These are phyloP conservation scores for Symbiodinium pilosum DNA, from an alignment of 73 alveolate species.

Conservation along the genomic window DNA sequence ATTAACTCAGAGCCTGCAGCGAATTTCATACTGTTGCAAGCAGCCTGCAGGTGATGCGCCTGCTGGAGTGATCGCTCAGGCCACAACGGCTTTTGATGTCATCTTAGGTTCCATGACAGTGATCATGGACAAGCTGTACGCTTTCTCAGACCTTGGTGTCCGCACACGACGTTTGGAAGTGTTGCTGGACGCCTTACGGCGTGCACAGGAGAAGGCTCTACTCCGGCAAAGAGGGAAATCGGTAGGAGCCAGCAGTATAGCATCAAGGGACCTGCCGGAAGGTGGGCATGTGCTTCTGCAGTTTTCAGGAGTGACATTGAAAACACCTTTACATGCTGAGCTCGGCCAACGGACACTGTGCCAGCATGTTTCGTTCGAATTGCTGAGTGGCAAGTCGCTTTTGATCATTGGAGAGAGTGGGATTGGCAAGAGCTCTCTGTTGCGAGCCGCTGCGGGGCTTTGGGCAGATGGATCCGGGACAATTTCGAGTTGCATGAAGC, in stretches of 20 bases:
- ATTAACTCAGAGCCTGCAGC: no score
- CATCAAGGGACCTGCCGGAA: not conserved
- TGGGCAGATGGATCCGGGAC: slow-evolving; percentile 84
- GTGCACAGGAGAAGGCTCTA: slow-evolving; percentile 23
- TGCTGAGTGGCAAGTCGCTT: slow-evolving; percentile 26
- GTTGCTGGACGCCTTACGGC: slow-evolving; percentile 35
- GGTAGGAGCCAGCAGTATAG: not conserved
- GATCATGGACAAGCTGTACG: slow-evolving; percentile 51
- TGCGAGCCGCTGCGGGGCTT: slow-evolving; percentile 90
- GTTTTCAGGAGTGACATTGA: slow-evolving; percentile 21
- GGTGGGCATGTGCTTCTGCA: not conserved
- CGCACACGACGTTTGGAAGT: slow-evolving; percentile 86
- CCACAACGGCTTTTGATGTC: slow-evolving; percentile 77
- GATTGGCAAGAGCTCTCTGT: slow-evolving; percentile 85
- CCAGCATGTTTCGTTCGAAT: slow-evolving; percentile 30
- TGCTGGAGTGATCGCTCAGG: slow-evolving; percentile 81
- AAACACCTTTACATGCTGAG: slow-evolving; percentile 52
- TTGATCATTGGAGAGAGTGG: slow-evolving; percentile 88
- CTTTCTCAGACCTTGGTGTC: slow-evolving; percentile 67
- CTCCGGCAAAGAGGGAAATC: not conserved
- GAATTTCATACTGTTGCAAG: no score
- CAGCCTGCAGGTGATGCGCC: no score
- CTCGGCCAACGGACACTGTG: slow-evolving; percentile 63
- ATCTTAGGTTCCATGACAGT: slow-evolving; percentile 58
- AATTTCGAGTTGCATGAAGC: slow-evolving; percentile 22